Conservation (phyloP, 2,329 filamentous ascomycete genomes). For the Colletotrichum tanaceti region DNA sequence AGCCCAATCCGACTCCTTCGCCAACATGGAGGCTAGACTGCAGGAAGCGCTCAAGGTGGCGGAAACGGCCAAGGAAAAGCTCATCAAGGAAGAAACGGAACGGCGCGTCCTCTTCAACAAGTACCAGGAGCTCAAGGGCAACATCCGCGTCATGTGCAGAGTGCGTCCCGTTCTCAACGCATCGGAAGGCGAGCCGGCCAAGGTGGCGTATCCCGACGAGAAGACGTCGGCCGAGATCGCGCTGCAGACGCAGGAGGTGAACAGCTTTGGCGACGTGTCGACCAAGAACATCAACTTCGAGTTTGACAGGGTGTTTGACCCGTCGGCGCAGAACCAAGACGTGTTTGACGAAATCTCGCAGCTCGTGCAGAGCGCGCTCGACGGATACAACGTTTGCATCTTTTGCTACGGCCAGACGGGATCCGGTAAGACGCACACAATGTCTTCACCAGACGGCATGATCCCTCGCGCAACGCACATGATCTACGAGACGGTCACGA, state of each 20-base stretch:
- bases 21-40: slow-evolving; percentile 82
- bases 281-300: slow-evolving; percentile 87
- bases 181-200: slow-evolving; percentile 73
- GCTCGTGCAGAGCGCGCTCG: slow-evolving; percentile 93
- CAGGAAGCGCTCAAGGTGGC: slow-evolving; percentile 80
- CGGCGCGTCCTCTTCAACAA: slow-evolving; percentile 95
- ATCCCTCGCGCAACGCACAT: slow-evolving; percentile 93
- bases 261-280: slow-evolving; percentile 78
- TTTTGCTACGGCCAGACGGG: slow-evolving; percentile 99
- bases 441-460: slow-evolving; percentile 93
- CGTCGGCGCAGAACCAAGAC: slow-evolving; percentile 80
- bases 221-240: slow-evolving; percentile 90
- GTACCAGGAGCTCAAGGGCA: slow-evolving; percentile 96
- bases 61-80: slow-evolving; percentile 79
- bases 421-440: slow-evolving; percentile 95
- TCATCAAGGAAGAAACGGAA: slow-evolving; percentile 91
- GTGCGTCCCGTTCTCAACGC: slow-evolving; percentile 79
- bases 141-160: slow-evolving; percentile 97
- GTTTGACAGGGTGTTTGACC: slow-evolving; percentile 93
- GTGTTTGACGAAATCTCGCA: slow-evolving; percentile 98
- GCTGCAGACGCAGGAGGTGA: slow-evolving; percentile 84
- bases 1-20: slow-evolving; percentile 87
- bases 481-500: slow-evolving; percentile 89
- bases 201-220: slow-evolving; percentile 82
- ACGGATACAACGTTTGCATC: slow-evolving; percentile 98